Base-by-base conservation (phyloP, 306 rosid species). In the Aeschynomene evenia region DNA sequence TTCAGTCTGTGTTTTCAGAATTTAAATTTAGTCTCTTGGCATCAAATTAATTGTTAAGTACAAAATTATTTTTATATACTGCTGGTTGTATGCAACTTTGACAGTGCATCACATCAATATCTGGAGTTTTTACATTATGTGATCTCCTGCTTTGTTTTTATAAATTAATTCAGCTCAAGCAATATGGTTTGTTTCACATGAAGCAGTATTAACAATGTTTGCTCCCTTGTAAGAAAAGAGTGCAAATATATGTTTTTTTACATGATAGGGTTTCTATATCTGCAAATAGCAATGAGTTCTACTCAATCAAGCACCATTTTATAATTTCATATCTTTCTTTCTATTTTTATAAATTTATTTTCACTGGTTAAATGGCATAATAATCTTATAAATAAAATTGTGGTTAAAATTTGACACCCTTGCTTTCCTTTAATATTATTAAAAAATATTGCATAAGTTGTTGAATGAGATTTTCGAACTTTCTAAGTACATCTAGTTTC, bases 1-100 rank as follows among this genome's bases (percentile, higher is more conserved):
- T 77, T 81, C 91, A 77, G 74, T 78, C 97, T 91, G 68, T 52
- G 72, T 67, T 61, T 76, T 75, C 45, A 78, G 46, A 80, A 43
- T 8, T 26, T 72, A 19, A 46, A 15, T 39, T 51, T 50, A 63
- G 46, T 34, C 16, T 42, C 23, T 29, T 43, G 60, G 48, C 63
- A 14, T 68, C 73, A 15, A 51, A 31, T 4, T 66, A 70, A 24
- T 58, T 54, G 34, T 66, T 40, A 40, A 7, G 16, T 33, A 37
- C 11, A 53, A 34, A 45, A 31, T 2, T 24, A 64, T 54, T 29
- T 50, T 24, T 62, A 0, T 43, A 40, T 53, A 59, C 66, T 52
- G 54, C 55, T 63, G 21, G 63, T 26, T 49, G 22, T 20, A 22
- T 14, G 55, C 21, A 46, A 36, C 6, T 59, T 18, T 66, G 68